phyloP scores from a whole-genome alignment of 495 filamentous ascomycete genomes.

The Acidomyces sp. region DNA sequence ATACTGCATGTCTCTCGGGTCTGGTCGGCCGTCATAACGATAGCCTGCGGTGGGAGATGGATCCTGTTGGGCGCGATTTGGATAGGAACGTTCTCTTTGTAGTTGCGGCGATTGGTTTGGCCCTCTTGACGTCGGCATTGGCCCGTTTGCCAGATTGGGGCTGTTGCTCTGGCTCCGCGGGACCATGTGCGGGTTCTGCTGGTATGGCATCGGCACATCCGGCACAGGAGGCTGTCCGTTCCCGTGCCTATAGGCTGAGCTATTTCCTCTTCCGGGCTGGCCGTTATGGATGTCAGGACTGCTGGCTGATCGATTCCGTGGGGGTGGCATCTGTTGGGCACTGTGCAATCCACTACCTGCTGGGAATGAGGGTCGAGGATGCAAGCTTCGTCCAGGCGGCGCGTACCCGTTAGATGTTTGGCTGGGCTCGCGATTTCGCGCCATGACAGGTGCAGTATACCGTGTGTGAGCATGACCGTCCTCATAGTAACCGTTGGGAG shows the following conservation, averaged over 20 bases:
- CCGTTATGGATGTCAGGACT: constrained; percentile 53
- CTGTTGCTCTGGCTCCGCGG: constrained; percentile 55
- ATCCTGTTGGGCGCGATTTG: background rate
- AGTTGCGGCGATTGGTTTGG: background rate
- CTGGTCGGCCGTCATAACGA: background rate
- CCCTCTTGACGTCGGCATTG: background rate
- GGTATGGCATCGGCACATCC: constrained; percentile 41
- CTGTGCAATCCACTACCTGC: constrained; percentile 30
- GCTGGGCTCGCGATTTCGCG: constrained; percentile 32
- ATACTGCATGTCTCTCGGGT: background rate
- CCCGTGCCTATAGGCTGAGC: background rate
- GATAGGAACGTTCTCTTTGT: background rate
- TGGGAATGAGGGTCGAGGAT: background rate
- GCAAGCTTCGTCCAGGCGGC: constrained; percentile 1
- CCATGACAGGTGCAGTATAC: constrained; percentile 77
- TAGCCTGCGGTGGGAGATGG: background rate
- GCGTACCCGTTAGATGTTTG: constrained; percentile 44
- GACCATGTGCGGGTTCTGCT: constrained; percentile 47
- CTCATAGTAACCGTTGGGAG: constrained; percentile 39
- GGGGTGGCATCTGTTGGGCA: constrained; percentile 39
- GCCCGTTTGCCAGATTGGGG: constrained; percentile 28
- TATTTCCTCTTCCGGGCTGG: constrained; percentile 27
- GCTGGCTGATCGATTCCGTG: constrained; percentile 52
- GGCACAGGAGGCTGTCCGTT: constrained; percentile 53
- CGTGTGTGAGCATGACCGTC: constrained; percentile 51